phyloP scores from a whole-genome alignment of 2,329 filamentous ascomycete genomes.

The Fusarium armeniacum region DNA sequence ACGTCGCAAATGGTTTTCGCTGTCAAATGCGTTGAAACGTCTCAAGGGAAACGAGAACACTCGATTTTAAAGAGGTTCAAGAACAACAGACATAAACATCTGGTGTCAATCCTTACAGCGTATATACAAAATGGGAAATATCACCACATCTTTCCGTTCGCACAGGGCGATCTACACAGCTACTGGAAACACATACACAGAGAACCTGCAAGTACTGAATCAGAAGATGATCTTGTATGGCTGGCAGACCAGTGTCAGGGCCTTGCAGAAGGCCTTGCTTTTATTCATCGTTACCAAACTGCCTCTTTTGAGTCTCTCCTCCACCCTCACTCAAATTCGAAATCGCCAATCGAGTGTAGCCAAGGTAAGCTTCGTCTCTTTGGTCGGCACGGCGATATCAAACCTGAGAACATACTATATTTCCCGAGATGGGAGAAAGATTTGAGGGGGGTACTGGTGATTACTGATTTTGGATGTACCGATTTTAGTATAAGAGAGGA shows the following conservation, averaged over 20 bases:
- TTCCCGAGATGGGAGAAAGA: not conserved
- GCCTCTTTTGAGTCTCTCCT: not conserved
- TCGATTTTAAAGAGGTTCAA: not conserved
- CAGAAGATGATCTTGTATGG: not conserved
- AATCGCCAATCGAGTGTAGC: not conserved
- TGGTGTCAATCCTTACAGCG: not conserved
- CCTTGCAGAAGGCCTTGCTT: not conserved
- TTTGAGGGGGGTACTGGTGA: not conserved
- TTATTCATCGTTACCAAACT: not conserved
- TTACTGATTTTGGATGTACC: not conserved
- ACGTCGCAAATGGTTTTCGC: not conserved
- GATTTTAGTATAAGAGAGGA: not conserved
- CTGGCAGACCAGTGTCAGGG: not conserved
- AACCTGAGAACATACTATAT: not conserved
- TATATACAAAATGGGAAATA: not conserved
- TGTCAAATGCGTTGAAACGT: not conserved
- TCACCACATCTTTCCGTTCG: not conserved
- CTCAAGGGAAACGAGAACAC: not conserved
- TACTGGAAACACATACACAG: not conserved
- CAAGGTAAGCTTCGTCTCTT: not conserved
- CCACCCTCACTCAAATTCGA: not conserved
- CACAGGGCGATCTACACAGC: not conserved
- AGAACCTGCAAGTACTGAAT: not conserved
- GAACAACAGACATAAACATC: not conserved
- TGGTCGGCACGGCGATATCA: conserved; percentile 3